Conservation (phyloP, 1,284 basidiomycete genomes). For the Cerioporus squamosus region DNA sequence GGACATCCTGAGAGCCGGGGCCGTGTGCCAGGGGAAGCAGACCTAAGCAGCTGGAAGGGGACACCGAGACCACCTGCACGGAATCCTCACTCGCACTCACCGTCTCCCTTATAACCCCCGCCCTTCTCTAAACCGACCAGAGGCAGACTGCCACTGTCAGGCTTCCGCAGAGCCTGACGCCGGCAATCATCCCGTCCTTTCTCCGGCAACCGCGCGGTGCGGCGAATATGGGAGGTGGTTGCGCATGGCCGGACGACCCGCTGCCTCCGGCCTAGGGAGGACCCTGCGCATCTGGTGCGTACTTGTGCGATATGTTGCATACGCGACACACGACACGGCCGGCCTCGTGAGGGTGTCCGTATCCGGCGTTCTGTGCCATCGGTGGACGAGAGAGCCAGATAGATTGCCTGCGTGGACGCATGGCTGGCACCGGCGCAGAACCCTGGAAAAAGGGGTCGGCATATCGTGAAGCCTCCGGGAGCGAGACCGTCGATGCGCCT, state of each 20-base stretch:
- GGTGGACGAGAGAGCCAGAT: neutral
- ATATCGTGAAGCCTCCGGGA: neutral
- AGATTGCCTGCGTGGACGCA: neutral
- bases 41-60: neutral
- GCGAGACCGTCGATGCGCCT: neutral
- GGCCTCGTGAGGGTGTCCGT: neutral
- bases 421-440: neutral
- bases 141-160: too few species aligned
- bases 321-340: too few species aligned
- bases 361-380: neutral
- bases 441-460: neutral
- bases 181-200: constrained; percentile 20
- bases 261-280: too few species aligned
- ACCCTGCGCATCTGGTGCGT: too few species aligned
- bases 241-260: too few species aligned
- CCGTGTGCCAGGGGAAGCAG: neutral
- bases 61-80: constrained; percentile 3
- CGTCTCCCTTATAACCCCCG: constrained; percentile 4
- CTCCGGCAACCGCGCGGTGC: constrained; percentile 5
- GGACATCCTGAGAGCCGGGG: constrained; percentile 14
- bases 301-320: too few species aligned
- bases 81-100: neutral
- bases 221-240: too few species aligned
- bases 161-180: neutral
- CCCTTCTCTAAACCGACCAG: neutral